These are phyloP conservation scores for Penicillium sp. DNA, from an alignment of 2,329 filamentous ascomycete genomes.

Conservation along the genomic window DNA sequence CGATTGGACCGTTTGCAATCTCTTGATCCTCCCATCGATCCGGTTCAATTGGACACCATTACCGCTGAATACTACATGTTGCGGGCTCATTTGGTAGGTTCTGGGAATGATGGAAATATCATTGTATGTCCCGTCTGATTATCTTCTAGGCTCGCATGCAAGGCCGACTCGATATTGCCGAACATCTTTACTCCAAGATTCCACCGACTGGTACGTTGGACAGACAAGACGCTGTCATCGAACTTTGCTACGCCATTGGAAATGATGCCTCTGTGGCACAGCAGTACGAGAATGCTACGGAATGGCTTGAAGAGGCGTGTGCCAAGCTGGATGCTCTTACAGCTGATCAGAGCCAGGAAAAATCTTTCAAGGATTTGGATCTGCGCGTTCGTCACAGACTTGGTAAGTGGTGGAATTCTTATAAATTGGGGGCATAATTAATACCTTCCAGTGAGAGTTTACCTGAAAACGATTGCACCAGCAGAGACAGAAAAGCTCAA, in stretches of 20 bases:
- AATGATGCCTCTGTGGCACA: constrained; percentile 52
- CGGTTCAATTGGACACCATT: constrained; percentile 9
- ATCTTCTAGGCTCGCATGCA: constrained; percentile 65
- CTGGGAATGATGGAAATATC: neutral
- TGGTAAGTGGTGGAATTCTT: constrained; percentile 40
- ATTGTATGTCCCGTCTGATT: neutral
- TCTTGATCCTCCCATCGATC: constrained; percentile 8
- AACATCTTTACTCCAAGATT: constrained; percentile 68
- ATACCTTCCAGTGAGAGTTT: constrained; percentile 26
- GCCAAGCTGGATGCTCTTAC: constrained; percentile 49
- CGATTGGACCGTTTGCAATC: constrained; percentile 44
- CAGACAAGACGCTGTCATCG: constrained; percentile 54
- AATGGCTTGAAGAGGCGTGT: constrained; percentile 70
- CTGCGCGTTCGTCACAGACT: constrained; percentile 62
- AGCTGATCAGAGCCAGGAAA: constrained; percentile 35
- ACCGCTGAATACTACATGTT: constrained; percentile 61
- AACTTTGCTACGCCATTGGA: constrained; percentile 69
- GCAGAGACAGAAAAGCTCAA: constrained; percentile 51
- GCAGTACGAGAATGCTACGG: constrained; percentile 54
- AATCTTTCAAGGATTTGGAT: constrained; percentile 58
- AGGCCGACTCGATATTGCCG: constrained; percentile 67
- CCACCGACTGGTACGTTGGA: constrained; percentile 36
- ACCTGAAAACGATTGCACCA: constrained; percentile 34
- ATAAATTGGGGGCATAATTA: neutral
- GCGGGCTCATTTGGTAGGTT: constrained; percentile 60